Percentiles rank a stretch among this genome's conserved stretches.
Conservation (phyloP, 257 asterid genomes). For the Primulina tabacum region DNA sequence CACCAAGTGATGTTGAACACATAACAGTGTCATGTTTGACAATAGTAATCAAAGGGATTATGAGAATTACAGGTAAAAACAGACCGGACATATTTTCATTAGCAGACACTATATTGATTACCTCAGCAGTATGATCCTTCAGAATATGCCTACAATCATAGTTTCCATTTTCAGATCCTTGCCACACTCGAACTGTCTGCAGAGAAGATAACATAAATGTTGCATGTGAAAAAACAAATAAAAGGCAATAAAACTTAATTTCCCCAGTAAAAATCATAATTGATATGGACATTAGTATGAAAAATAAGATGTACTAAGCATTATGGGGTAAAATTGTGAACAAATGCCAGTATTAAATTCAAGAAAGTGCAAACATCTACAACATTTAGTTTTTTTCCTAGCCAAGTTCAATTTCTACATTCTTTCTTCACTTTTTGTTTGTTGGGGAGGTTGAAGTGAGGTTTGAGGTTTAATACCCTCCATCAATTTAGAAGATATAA, state of each 20-base stretch:
- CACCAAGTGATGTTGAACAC: constrained; percentile 3
- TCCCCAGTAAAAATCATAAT: neutral
- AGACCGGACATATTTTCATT: neutral
- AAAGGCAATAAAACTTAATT: neutral
- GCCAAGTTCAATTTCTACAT: neutral
- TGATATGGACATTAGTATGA: neutral
- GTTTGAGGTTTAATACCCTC: neutral
- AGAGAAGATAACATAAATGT: constrained; percentile 23
- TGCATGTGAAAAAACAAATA: constrained; percentile 5
- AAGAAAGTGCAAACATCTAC: neutral
- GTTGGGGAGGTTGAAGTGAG: neutral
- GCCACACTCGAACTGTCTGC: constrained; percentile 99
- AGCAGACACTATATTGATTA: constrained; percentile 27
- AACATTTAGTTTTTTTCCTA: neutral
- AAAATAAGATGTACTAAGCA: too few relatives aligned
- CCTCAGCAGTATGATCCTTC: constrained; percentile 97
- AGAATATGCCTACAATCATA: constrained; percentile 66
- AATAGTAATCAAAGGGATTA: neutral
- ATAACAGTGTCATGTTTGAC: constrained; percentile 4
- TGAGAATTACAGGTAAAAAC: constrained; percentile 11
- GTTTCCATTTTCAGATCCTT: constrained; percentile 65
- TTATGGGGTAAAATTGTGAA: neutral
- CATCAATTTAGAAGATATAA: neutral
- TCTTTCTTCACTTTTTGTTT: neutral
- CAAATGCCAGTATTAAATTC: neutral